A percentile compares a stretch with the other conserved stretches of the same genome.
Conservation (phyloP, 2,329 filamentous ascomycete genomes). For the Colletotrichum sublineola region DNA sequence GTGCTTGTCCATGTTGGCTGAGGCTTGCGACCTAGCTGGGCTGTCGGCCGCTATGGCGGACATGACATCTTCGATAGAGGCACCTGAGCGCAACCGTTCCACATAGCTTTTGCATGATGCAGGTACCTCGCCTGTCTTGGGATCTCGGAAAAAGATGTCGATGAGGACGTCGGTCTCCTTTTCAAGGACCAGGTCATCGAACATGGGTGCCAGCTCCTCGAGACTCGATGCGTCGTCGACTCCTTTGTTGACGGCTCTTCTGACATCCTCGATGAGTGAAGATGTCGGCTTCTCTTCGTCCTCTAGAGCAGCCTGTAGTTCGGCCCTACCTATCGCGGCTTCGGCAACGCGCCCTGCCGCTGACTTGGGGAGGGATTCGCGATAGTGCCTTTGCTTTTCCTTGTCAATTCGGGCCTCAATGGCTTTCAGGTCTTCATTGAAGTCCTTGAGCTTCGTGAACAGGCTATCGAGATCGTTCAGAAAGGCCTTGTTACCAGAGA, state of each 20-base stretch:
- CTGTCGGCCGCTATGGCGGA: slow-evolving; percentile 51
- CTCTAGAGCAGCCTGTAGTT: slow-evolving; percentile 29
- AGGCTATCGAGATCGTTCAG: slow-evolving; percentile 63
- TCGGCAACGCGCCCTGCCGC: slow-evolving; percentile 30
- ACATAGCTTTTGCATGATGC: slow-evolving; percentile 55
- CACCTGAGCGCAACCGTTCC: slow-evolving; percentile 52
- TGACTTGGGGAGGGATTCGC: slow-evolving; percentile 49
- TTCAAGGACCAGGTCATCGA: slow-evolving; percentile 33
- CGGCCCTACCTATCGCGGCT: slow-evolving; percentile 34
- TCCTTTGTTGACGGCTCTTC: slow-evolving; percentile 24
- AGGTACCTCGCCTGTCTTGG: slow-evolving; percentile 49
- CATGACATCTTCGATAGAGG: slow-evolving; percentile 49
- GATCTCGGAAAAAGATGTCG: slow-evolving; percentile 53
- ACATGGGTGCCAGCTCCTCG: slow-evolving; percentile 35
- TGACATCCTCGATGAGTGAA: slow-evolving; percentile 22
- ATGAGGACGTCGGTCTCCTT: slow-evolving; percentile 33
- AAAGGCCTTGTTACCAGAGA: slow-evolving; percentile 62
- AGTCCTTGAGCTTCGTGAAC: slow-evolving; percentile 61
- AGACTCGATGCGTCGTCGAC: slow-evolving; percentile 16
- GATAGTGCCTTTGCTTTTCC: slow-evolving; percentile 68
- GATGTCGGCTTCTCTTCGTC: slow-evolving; percentile 27
- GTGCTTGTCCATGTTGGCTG: slow-evolving; percentile 54
- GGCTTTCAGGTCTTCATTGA: slow-evolving; percentile 57
- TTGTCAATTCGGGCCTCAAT: slow-evolving; percentile 65
- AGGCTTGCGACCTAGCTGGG: slow-evolving; percentile 45